These are phyloP conservation scores for Talaromyces ruber DNA, from an alignment of 495 filamentous ascomycete species.

Conservation along the genomic window DNA sequence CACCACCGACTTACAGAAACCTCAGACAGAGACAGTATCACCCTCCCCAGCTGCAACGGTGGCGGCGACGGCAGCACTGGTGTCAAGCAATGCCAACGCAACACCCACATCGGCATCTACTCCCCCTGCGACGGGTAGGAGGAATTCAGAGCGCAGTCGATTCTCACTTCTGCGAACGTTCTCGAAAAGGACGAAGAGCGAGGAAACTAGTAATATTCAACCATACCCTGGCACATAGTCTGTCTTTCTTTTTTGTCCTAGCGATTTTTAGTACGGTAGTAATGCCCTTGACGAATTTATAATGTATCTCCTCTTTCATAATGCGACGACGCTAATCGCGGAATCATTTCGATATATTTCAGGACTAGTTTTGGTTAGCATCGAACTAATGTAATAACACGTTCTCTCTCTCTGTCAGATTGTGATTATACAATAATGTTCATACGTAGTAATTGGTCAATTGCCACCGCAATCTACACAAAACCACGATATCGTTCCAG, in stretches of 20 bases:
- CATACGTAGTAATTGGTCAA: not conserved
- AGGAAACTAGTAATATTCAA: slow-evolving; percentile 16
- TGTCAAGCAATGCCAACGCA: not conserved
- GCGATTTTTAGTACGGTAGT: not conserved
- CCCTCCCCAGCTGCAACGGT: not conserved
- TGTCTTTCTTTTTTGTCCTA: not conserved
- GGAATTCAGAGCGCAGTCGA: not conserved
- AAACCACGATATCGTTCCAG: not conserved
- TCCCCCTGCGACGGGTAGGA: not conserved
- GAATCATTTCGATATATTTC: not conserved
- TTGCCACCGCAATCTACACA: not conserved
- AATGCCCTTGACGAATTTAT: not conserved
- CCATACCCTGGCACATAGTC: slow-evolving; percentile 37
- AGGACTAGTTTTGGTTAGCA: not conserved
- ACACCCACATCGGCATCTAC: not conserved
- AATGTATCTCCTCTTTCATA: not conserved
- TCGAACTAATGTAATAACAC: not conserved
- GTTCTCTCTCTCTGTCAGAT: not conserved
- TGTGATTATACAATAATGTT: not conserved
- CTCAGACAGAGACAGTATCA: not conserved
- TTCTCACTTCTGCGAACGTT: slow-evolving; percentile 1
- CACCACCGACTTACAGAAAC: slow-evolving; percentile 8
- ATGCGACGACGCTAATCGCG: not conserved
- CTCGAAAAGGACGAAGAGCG: slow-evolving; percentile 16
- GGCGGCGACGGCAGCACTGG: not conserved